Evolutionary conservation across 2,329 filamentous ascomycete species (phyloP).

Genomic region (Teratosphaeriaceae sp.): DNA sequence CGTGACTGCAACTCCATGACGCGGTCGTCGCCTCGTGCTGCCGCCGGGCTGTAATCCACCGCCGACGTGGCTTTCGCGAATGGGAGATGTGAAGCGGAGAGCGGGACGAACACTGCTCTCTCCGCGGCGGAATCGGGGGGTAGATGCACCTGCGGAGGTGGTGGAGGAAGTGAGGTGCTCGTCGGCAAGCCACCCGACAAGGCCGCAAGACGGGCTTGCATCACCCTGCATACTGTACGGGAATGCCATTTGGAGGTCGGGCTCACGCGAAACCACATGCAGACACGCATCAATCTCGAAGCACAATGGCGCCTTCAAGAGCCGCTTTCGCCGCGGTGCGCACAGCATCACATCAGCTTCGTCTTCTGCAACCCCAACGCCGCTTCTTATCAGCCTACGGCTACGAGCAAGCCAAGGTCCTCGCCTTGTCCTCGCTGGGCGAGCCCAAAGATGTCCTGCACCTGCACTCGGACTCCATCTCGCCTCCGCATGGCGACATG

Average conservation of each 20-base stretch:
- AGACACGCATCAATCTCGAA: neutral
- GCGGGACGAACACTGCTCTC: neutral
- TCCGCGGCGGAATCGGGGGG: neutral
- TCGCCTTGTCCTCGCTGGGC: conserved; percentile 68
- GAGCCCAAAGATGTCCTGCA: conserved; percentile 65
- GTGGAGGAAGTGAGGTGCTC: neutral
- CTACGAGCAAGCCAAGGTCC: conserved; percentile 78
- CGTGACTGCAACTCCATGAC: too few relatives aligned
- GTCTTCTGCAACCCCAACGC: conserved; percentile 10
- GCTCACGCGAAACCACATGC: neutral
- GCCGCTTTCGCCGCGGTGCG: conserved; percentile 9
- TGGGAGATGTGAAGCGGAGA: too few relatives aligned
- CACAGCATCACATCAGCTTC: conserved; percentile 7
- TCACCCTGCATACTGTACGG: neutral
- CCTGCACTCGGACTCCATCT: conserved; percentile 70
- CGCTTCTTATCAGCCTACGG: conserved; percentile 58
- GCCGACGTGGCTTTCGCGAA: too few relatives aligned
- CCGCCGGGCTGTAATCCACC: too few relatives aligned
- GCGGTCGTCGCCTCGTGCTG: too few relatives aligned
- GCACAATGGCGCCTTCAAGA: conserved; percentile 19
- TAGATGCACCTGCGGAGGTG: neutral
- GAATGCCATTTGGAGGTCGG: too few relatives aligned
- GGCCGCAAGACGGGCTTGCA: neutral
- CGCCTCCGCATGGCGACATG: conserved; percentile 61
- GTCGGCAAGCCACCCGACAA: neutral